A percentile compares a stretch with the other conserved stretches of the same genome.
phyloP scores from a whole-genome alignment of 768 basidiomycete species.

The Suillus weaverae region DNA sequence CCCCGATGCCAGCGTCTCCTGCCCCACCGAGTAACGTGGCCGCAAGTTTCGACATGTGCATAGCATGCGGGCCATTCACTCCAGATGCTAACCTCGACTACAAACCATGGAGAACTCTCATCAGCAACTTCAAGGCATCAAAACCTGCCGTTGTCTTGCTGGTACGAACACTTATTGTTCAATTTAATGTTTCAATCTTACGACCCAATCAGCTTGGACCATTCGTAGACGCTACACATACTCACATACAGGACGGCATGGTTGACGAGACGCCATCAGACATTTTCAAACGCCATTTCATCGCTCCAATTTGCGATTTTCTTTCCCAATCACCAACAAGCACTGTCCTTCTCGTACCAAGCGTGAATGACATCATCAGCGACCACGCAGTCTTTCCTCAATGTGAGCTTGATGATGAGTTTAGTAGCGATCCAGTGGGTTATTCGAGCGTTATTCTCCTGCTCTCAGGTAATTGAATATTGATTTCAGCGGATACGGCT shows the following conservation, averaged over 20 bases:
- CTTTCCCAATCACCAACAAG: slow-evolving; percentile 65
- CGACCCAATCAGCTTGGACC: slow-evolving; percentile 71
- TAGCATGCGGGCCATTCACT: slow-evolving; percentile 89
- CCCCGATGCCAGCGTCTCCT: slow-evolving; percentile 52
- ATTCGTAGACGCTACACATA: slow-evolving; percentile 81
- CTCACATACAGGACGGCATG: slow-evolving; percentile 73
- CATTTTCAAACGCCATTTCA: slow-evolving; percentile 69
- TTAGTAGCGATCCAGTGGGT: slow-evolving; percentile 54
- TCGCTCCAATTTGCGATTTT: slow-evolving; percentile 54
- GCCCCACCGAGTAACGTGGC: slow-evolving; percentile 35
- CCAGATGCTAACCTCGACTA: slow-evolving; percentile 74
- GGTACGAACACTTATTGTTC: slow-evolving; percentile 41
- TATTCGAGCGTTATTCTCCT: background rate
- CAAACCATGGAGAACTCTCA: slow-evolving; percentile 64
- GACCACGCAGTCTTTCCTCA: slow-evolving; percentile 88
- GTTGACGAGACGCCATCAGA: slow-evolving; percentile 59
- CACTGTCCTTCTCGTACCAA: slow-evolving; percentile 77
- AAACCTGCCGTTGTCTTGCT: slow-evolving; percentile 80
- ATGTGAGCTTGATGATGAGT: slow-evolving; percentile 47
- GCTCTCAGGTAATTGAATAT: background rate
- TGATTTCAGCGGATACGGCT: slow-evolving; percentile 64
- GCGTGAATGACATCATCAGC: slow-evolving; percentile 77
- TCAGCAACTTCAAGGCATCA: slow-evolving; percentile 56
- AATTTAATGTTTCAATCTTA: slow-evolving; percentile 4
- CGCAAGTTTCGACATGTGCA: slow-evolving; percentile 58